Percentiles rank a stretch among this genome's conserved stretches.
These are phyloP conservation scores for Graphilbum fragrans DNA, from an alignment of 2,329 filamentous ascomycete genomes.

Conservation along the genomic window DNA sequence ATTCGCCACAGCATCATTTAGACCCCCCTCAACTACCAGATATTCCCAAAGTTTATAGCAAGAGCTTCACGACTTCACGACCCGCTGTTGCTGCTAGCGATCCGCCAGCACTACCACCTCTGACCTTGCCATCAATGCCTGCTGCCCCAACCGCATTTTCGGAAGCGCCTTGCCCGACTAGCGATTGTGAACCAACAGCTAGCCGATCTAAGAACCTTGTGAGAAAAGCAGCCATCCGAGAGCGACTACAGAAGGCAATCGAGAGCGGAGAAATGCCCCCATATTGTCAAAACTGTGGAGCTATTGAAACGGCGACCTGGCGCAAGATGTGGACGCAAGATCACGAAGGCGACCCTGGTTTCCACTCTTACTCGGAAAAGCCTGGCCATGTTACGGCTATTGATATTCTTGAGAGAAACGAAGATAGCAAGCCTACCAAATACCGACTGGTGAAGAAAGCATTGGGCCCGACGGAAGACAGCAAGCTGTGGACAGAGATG, in stretches of 20 bases:
- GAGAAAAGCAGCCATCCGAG: conserved; percentile 49
- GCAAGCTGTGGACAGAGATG: conserved; percentile 55
- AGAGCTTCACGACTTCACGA: background rate
- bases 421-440: conserved; percentile 46
- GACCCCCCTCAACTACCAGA: too few species aligned
- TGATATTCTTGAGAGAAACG: conserved; percentile 51
- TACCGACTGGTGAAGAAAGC: conserved; percentile 74
- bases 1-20: too few species aligned
- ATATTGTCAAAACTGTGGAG: conserved; percentile 85
- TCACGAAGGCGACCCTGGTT: conserved; percentile 54
- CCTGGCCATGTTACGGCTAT: conserved; percentile 65
- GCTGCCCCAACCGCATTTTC: conserved; percentile 20
- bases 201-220: conserved; percentile 48
- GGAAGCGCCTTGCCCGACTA: conserved; percentile 28
- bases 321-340: conserved; percentile 81
- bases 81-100: conserved; percentile 31
- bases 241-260: conserved; percentile 51
- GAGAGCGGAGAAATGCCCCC: conserved; percentile 73
- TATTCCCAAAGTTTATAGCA: too few species aligned
- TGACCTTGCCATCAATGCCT: conserved; percentile 15
- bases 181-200: conserved; percentile 27
- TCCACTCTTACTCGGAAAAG: conserved; percentile 60
- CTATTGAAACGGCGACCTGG: conserved; percentile 95
- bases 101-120: conserved; percentile 20
- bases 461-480: conserved; percentile 48